A percentile compares a stretch with the other conserved stretches of the same genome.
Conservation (phyloP, 306 rosid species). For the Rosa rugosa region DNA sequence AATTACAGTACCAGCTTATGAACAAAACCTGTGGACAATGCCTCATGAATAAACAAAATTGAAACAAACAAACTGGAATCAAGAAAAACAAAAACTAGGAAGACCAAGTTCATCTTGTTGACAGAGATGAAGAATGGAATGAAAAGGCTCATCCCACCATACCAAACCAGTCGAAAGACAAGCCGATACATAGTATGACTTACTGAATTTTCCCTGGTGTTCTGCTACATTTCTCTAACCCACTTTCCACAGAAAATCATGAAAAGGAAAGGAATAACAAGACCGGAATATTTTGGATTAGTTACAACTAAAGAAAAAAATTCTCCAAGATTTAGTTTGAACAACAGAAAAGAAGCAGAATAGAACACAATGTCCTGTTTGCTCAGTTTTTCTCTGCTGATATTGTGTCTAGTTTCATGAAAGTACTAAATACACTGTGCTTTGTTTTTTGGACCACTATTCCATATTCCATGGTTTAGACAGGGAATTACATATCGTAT, state of each 20-base stretch:
- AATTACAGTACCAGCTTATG: too few relatives aligned
- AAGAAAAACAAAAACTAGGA: not conserved
- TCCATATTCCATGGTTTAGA: not conserved
- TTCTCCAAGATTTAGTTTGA: not conserved
- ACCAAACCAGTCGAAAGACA: not conserved
- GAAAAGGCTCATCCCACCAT: not conserved
- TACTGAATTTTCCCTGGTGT: not conserved
- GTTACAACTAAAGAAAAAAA: not conserved
- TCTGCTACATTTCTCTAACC: not conserved
- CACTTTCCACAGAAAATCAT: not conserved
- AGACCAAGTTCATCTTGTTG: not conserved
- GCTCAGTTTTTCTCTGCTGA: not conserved
- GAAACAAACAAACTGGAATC: not conserved
- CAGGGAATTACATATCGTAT: not conserved
- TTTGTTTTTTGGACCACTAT: not conserved
- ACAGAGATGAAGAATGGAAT: not conserved
- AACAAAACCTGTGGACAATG: not conserved
- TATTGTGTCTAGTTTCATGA: not conserved
- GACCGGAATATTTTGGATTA: not conserved
- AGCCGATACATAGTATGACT: not conserved
- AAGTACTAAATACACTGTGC: not conserved
- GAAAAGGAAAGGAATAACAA: not conserved
- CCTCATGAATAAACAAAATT: not conserved
- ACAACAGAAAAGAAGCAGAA: not conserved
- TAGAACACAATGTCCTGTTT: not conserved